These are phyloP conservation scores for Phaffia australis DNA, from an alignment of 768 basidiomycete species.

Conservation along the genomic window DNA sequence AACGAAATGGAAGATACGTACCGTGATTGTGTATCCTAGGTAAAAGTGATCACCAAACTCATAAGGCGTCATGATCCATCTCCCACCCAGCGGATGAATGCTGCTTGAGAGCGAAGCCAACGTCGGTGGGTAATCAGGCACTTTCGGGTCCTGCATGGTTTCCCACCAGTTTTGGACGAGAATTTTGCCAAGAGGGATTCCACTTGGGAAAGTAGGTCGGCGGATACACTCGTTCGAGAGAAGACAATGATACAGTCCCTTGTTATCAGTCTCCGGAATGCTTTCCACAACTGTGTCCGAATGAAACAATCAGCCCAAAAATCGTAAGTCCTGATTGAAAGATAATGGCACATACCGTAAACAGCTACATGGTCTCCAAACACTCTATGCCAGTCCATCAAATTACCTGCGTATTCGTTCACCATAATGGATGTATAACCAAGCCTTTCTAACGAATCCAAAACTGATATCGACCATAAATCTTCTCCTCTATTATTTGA, in stretches of 20 bases:
- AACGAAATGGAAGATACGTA: neutral
- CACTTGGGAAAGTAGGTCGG: neutral
- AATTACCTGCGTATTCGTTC: neutral
- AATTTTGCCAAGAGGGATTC: slow-evolving; percentile 4
- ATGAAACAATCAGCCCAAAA: neutral
- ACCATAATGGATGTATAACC: slow-evolving; percentile 14
- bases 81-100: slow-evolving; percentile 7
- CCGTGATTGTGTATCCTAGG: slow-evolving; percentile 8
- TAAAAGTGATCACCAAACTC: neutral
- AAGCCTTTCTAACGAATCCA: slow-evolving; percentile 7
- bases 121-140: no score
- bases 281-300: slow-evolving; percentile 1
- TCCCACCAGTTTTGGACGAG: slow-evolving; percentile 8
- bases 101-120: neutral
- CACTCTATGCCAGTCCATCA: slow-evolving; percentile 3
- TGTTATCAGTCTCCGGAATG: neutral
- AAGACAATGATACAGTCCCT: slow-evolving; percentile 3
- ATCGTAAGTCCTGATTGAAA: no score
- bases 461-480: slow-evolving; percentile 11
- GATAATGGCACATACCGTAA: neutral
- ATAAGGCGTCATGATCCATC: slow-evolving; percentile 12
- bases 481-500: slow-evolving; percentile 12
- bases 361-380: neutral
- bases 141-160: neutral
- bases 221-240: slow-evolving; percentile 1